Evolutionary conservation across 352 stramenopile genomes (phyloP).

Genomic region (Globisporangium spiculum): DNA sequence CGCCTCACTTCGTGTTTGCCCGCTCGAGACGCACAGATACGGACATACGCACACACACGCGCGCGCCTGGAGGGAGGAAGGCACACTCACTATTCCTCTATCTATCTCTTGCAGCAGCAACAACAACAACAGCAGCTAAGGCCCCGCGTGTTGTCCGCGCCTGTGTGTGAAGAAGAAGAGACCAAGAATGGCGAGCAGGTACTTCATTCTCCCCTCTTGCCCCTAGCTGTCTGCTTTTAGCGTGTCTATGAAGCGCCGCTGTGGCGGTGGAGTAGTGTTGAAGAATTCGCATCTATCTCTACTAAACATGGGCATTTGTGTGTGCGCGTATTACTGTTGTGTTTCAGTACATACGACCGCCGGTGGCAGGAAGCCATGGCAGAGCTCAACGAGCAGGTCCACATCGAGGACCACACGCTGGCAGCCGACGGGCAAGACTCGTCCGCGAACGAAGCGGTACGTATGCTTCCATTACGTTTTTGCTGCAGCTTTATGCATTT

Average conservation of each 20-base stretch:
- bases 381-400: slow-evolving; percentile 91
- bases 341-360: slow-evolving; percentile 79
- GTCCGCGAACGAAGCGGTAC: slow-evolving; percentile 34
- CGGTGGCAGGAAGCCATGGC: slow-evolving; percentile 91
- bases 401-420: slow-evolving; percentile 85
- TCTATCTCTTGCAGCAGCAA: not conserved
- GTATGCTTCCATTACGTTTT: not conserved
- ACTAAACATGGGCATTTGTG: not conserved
- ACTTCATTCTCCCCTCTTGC: not conserved
- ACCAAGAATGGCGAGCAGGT: slow-evolving; percentile 37
- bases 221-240: not conserved
- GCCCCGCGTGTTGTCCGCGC: not conserved
- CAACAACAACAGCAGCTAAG: not conserved
- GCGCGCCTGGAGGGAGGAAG: too few species aligned
- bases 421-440: slow-evolving; percentile 34
- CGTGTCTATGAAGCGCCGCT: not conserved
- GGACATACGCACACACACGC: too few species aligned
- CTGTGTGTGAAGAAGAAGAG: not conserved
- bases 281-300: not conserved
- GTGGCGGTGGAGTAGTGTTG: not conserved
- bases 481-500: too few species aligned
- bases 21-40: not conserved
- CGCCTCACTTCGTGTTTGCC: not conserved
- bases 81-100: too few species aligned
- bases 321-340: not conserved